A percentile compares a stretch with the other conserved stretches of the same genome.
These are phyloP conservation scores for Euphrasia confusa DNA, from an alignment of 257 asterid species.

Conservation along the genomic window DNA sequence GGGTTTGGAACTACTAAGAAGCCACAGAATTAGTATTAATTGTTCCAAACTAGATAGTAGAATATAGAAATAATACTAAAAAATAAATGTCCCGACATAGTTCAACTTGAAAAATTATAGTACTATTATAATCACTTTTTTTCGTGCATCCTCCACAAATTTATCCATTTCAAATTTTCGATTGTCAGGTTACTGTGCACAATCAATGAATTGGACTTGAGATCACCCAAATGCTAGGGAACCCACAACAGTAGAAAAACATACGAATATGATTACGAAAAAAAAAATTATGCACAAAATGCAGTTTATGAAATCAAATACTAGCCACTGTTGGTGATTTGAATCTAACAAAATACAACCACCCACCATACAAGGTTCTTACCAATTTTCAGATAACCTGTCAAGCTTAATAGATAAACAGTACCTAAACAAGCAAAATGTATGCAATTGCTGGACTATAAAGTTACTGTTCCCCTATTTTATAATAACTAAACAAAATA, in stretches of 20 bases:
- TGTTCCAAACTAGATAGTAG: not conserved
- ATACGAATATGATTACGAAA: slow-evolving; percentile 1
- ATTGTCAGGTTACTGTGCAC: slow-evolving; percentile 8
- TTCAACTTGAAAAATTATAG: slow-evolving; percentile 11
- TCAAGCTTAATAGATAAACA: slow-evolving; percentile 9
- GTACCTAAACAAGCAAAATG: not conserved
- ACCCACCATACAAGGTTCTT: not conserved
- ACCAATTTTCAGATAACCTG: slow-evolving; percentile 1
- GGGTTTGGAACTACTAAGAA: slow-evolving; percentile 3
- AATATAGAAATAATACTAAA: not conserved
- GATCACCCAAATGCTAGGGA: not conserved
- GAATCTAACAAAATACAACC: slow-evolving; percentile 8
- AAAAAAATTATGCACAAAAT: not conserved
- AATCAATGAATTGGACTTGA: not conserved
- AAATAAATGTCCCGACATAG: not conserved
- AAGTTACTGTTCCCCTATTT: slow-evolving; percentile 2
- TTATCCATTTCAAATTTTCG: slow-evolving; percentile 9
- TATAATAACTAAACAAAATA: no score
- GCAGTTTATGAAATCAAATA: slow-evolving; percentile 16
- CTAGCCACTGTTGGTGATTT: not conserved
- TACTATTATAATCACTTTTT: slow-evolving; percentile 1
- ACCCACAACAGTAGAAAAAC: slow-evolving; percentile 12
- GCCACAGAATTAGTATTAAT: not conserved
- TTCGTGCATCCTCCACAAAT: not conserved
- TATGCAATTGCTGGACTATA: not conserved